Base-by-base conservation (phyloP, 306 rosid genomes). In the Lagenaria siceraria region DNA sequence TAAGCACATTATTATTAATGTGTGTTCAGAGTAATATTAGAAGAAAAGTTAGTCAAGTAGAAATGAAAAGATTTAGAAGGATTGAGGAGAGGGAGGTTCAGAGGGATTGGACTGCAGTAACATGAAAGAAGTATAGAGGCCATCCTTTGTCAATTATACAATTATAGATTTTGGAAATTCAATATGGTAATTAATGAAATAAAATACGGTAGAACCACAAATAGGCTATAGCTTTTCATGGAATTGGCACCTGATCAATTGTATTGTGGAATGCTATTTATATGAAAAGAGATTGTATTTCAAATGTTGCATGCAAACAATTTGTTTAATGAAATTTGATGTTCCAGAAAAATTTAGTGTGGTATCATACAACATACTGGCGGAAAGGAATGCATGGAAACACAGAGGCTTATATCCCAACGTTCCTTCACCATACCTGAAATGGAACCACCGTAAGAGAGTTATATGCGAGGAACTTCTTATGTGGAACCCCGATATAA, bases 321-420 rank as follows among this genome's bases (percentile, higher is more conserved):
- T 14, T 48, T 19, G 18, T 77, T 80, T 33, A 60, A 48, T 60
- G 81, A 58, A 42, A 59, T 77, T 15, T 53, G 69, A 55, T 35
- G 60, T 55, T 59, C 70, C 91, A 85, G 91, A 93, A 38, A 88
- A 89, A 77, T 85, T 93, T 82, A 88, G 81, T 7, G 91, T 91
- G 66, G 96, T 87, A 0, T 89, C 98, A 8, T 93, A 93, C 79
- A 93, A 93, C 85, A 87, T 91, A 58, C 82, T 91, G 76, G 96
- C 78, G 2, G 92, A 85, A 71, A 84, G 90, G 79, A 89, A 93
- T 80, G 91, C 93, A 82, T 88, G 74, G 55, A 54, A 74, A 27
- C 98, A 93, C 84, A 48, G 74, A 40, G 97, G 90, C 77, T 66
- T 93, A 48, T 93, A 93, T 60, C 12, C 80, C 31, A 91, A 91